Evolutionary conservation across 1,284 basidiomycete genomes (phyloP).

Genomic region (Papiliotrema flavescens): DNA sequence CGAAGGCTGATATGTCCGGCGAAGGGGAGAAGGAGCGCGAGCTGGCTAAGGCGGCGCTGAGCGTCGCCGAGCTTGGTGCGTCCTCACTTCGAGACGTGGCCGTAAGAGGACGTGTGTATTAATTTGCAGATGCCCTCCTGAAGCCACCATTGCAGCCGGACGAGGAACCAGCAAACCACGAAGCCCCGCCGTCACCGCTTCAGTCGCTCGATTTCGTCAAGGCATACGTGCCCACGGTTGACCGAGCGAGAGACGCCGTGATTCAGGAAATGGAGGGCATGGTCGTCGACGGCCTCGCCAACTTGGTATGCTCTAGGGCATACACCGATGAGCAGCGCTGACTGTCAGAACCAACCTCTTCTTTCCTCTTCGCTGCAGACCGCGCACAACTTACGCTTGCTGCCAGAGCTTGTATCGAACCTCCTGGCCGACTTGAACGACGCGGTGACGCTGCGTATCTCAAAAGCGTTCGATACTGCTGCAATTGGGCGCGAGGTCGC

Average conservation of each 20-base stretch:
- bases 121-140: slow-evolving; percentile 20
- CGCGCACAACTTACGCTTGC: slow-evolving; percentile 81
- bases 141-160: neutral
- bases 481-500: slow-evolving; percentile 77
- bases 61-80: slow-evolving; percentile 79
- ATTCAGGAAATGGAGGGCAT: slow-evolving; percentile 82
- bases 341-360: slow-evolving; percentile 71
- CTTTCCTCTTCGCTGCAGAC: slow-evolving; percentile 90
- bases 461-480: slow-evolving; percentile 76
- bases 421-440: slow-evolving; percentile 77
- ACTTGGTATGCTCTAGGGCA: slow-evolving; percentile 58
- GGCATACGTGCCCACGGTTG: slow-evolving; percentile 66
- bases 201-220: slow-evolving; percentile 67
- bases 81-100: too few species aligned
- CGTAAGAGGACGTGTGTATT: too few species aligned
- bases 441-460: slow-evolving; percentile 75
- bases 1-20: slow-evolving; percentile 15
- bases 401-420: slow-evolving; percentile 76
- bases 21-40: slow-evolving; percentile 78
- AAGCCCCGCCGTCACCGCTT: slow-evolving; percentile 46
- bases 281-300: slow-evolving; percentile 70
- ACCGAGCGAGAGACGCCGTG: slow-evolving; percentile 64
- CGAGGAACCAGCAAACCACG: neutral
- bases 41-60: slow-evolving; percentile 84
- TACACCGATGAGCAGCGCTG: neutral